Percentiles rank a stretch among this genome's conserved stretches.
Evolutionary conservation across 345 rosid genomes (phyloP).

Genomic region (Punica granatum): DNA sequence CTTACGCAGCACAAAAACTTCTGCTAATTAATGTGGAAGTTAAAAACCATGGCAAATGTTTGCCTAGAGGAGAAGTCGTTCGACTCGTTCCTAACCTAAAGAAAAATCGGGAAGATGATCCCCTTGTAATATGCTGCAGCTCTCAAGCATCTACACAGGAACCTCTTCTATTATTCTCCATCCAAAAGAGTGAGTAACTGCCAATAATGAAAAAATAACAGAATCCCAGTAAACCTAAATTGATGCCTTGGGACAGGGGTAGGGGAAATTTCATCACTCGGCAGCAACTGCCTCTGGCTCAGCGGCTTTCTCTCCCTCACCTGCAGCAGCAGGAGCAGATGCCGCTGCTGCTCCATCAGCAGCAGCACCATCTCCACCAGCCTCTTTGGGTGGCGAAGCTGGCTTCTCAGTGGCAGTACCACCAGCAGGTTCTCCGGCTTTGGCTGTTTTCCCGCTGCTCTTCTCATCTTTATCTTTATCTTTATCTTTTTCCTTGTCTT

Average conservation of each 20-base stretch:
- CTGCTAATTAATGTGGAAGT: not conserved
- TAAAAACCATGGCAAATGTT: not conserved
- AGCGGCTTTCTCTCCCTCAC: slow-evolving; percentile 26
- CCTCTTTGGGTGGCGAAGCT: slow-evolving; percentile 31
- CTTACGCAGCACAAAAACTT: not conserved
- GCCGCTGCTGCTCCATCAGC: slow-evolving; percentile 16
- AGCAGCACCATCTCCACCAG: slow-evolving; percentile 13
- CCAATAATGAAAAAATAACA: not conserved
- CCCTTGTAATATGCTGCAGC: not conserved
- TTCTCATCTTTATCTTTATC: slow-evolving; percentile 13
- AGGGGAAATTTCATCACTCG: not conserved
- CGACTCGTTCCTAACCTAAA: not conserved
- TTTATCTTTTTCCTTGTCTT: slow-evolving; percentile 17
- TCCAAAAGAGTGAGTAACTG: not conserved
- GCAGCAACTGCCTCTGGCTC: slow-evolving; percentile 21
- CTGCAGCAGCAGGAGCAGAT: slow-evolving; percentile 12
- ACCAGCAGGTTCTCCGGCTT: slow-evolving; percentile 16
- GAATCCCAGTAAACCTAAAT: not conserved
- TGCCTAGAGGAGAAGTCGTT: not conserved
- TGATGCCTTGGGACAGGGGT: not conserved
- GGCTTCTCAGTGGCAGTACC: slow-evolving; percentile 11
- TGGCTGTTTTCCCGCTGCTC: slow-evolving; percentile 18
- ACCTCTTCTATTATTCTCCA: not conserved
- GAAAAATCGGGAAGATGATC: not conserved
- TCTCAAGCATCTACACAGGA: not conserved